Evolutionary conservation across 1,284 basidiomycete genomes (phyloP).

Genomic region (Sanghuangporus weigelae): DNA sequence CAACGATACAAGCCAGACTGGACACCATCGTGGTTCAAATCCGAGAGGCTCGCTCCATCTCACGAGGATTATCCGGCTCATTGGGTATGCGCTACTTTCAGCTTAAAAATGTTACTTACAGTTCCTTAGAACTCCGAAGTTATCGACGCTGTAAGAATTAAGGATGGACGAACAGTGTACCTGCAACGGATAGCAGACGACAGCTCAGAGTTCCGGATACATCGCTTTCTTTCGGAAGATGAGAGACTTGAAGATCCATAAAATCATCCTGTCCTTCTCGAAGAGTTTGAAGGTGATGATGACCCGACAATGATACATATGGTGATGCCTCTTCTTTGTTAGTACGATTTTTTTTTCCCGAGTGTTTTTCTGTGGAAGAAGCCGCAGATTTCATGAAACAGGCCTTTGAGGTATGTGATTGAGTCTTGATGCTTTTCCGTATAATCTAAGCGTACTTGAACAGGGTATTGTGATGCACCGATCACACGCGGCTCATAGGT

Average conservation of each 20-base stretch:
- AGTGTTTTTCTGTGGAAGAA: conserved; percentile 3
- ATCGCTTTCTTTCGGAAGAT: conserved; percentile 1
- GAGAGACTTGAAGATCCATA: neutral
- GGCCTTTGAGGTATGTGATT: conserved; percentile 4
- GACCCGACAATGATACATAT: neutral
- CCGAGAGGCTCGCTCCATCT: conserved; percentile 1
- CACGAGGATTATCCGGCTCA: conserved; percentile 19
- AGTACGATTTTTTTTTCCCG: neutral
- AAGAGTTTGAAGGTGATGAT: too few relatives aligned
- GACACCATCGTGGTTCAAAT: conserved; percentile 22
- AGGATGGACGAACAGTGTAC: neutral
- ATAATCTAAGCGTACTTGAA: neutral
- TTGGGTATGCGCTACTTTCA: neutral
- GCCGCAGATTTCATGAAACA: conserved; percentile 7
- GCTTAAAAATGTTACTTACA: neutral
- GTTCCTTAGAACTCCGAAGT: neutral
- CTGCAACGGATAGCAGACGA: neutral
- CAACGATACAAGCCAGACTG: conserved; percentile 12
- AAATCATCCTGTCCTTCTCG: neutral
- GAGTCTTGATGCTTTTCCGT: neutral
- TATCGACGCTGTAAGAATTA: neutral
- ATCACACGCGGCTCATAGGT: neutral
- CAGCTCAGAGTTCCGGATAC: neutral
- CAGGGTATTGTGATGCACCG: conserved; percentile 2
- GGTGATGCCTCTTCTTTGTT: conserved; percentile 6